A percentile compares a stretch with the other conserved stretches of the same genome.
phyloP scores from a whole-genome alignment of 306 rosid species.

The Biancaea sappan region DNA sequence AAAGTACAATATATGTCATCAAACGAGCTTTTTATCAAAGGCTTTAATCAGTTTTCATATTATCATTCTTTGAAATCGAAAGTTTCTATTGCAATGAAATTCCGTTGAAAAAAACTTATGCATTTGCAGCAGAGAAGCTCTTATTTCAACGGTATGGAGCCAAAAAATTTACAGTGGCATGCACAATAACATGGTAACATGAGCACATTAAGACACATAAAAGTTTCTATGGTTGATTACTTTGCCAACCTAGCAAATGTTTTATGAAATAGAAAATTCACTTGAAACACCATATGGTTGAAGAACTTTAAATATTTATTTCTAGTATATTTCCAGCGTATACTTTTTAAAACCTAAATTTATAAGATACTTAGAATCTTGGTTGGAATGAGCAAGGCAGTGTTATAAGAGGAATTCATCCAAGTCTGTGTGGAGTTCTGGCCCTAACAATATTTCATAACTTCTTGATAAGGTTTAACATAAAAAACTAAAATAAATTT shows the following conservation, averaged over 20 bases:
- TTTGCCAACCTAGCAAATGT: neutral
- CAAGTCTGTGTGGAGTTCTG: neutral
- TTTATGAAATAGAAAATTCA: neutral
- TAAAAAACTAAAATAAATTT: neutral
- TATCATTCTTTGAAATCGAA: neutral
- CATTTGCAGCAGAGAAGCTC: constrained; percentile 8
- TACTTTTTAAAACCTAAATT: neutral
- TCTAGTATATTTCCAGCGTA: neutral
- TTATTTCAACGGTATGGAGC: constrained; percentile 16
- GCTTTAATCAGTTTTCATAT: neutral
- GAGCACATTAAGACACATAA: neutral
- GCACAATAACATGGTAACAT: neutral
- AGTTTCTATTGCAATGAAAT: neutral
- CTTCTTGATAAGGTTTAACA: constrained; percentile 13
- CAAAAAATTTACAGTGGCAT: neutral
- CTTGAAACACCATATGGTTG: constrained; percentile 1
- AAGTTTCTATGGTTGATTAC: neutral
- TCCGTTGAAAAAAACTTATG: neutral
- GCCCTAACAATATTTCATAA: neutral
- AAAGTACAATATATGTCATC: neutral
- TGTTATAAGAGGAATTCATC: neutral
- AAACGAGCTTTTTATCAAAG: neutral
- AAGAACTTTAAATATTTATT: constrained; percentile 18
- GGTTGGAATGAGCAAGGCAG: constrained; percentile 20
- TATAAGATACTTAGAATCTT: constrained; percentile 7